Evolutionary conservation across 2,329 filamentous ascomycete genomes (phyloP), one percentile per base, ranked within the genome.

Genomic region (Erysiphe pisi): DNA sequence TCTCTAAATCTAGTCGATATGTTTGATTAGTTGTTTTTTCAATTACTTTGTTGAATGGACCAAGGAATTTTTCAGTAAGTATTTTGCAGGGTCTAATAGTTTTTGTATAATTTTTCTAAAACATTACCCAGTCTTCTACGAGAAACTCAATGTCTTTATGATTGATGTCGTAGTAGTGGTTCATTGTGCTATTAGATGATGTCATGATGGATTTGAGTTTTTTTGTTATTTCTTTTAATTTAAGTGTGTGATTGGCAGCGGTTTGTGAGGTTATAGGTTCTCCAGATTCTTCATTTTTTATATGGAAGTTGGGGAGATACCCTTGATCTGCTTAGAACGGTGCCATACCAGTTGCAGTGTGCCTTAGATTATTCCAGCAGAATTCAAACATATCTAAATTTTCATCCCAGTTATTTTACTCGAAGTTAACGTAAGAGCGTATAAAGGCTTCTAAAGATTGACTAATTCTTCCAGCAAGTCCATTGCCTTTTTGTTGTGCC

Each of bases 401-500:
- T 43, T 76, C 22, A 20, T 77, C 77, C 76, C 63, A 78, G 22
- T 78, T 75, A 36, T 78, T 63, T 65, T 78, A 20, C 28, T 76
- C 22, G 49, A 78, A 61, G n/a, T 78, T 78, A 6, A 78, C 61
- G 70, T 78, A 77, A 22, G 31, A 63, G 14, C 47, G 1, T 18
- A 78, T n/a, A 20, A 77, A 78, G 4, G 36, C 1, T 47, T 78
- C 45, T 20, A 78, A 20, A 22, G 47, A 73, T 25, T 78, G 28
- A 47, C 76, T 78, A 40, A 75, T 36, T n/a, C 65, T 28, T 75
- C 77, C 65, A 1, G 65, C 18, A 9, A 71, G 14, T 9, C 65
- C 65, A 25, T 71, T 45, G 3, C 36, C 40, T 45, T 71, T 7
- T 36, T 45, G 31, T 14, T 71, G 65, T n/a, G 65, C 9, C n/a